Evolutionary conservation across 768 basidiomycete genomes (phyloP), one percentile per base, ranked within the genome.

Genomic region (Paxillus rubicundulus): DNA sequence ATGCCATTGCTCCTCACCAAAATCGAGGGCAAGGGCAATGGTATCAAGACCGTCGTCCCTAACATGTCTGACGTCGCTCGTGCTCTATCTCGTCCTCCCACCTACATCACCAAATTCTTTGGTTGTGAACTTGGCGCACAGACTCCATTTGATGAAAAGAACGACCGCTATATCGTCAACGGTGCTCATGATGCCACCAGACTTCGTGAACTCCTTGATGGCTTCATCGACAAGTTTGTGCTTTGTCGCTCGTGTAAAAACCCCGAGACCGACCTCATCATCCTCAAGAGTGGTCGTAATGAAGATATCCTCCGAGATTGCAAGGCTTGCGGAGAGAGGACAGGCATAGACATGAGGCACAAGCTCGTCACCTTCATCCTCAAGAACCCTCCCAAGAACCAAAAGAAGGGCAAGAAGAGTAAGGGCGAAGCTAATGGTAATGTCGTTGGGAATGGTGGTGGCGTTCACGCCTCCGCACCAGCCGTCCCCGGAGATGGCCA

Each of bases 21-120:
- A 78, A 94, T 98, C 33, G 97, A 99, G 75, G 97, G 97, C 64
- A 95, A 94, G 72, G 97, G 97, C 55, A 99, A 99, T 70, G 97
- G 97, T 64, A 98, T 99, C 75, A 99, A 99, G 78, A 99, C 97
- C 42, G 95, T 99, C 66, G 75, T 98, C 49, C 95, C 95, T 17
- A 99, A 99, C 75, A 98, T 99, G 93, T 84, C 92, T 54, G 97
- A 98, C 71, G 88, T 99, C 59, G 92, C 96, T 44, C 87, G 92
- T 58, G 94, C 97, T 41, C 83, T 99, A 59, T 91, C 87, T 65
- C 88, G 97, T 53, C 96, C 96, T 54, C 89, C 97, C 24, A 82
- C 94, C 39, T 97, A 98, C 70, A 89, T 96, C 56, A 98, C 96
- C 72, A 99, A 99, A 74, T 99, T 95, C 80, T 98, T 99, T 64